phyloP scores from a whole-genome alignment of 768 basidiomycete genomes.

The Lactifluus subvellereus region DNA sequence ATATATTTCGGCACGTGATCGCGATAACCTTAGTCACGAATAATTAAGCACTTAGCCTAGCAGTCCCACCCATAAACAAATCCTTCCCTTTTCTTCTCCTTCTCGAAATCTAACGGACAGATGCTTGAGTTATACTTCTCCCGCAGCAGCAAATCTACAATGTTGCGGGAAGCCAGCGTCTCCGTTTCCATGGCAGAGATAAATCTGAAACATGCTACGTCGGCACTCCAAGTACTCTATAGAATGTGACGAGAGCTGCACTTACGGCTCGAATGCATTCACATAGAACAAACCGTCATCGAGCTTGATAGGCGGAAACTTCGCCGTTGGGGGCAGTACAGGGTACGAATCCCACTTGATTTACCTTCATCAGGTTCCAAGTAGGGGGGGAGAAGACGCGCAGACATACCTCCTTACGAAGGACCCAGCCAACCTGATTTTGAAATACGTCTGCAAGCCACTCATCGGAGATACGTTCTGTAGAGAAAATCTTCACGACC shows the following conservation, averaged over 20 bases:
- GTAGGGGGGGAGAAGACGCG: not conserved
- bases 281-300: constrained; percentile 82
- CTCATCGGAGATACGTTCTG: constrained; percentile 54
- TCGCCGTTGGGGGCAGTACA: constrained; percentile 54
- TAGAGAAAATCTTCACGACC: constrained; percentile 86
- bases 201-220: constrained; percentile 40
- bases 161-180: constrained; percentile 75
- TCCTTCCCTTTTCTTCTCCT: not conserved
- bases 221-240: not conserved
- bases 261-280: constrained; percentile 86
- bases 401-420: constrained; percentile 61
- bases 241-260: constrained; percentile 21
- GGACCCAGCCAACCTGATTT: constrained; percentile 70
- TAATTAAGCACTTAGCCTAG: constrained; percentile 4
- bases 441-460: constrained; percentile 64
- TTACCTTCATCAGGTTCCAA: constrained; percentile 7
- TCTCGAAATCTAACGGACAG: constrained; percentile 36
- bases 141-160: constrained; percentile 70
- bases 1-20: no score
- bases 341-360: constrained; percentile 78
- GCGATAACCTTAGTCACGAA: constrained; percentile 1
- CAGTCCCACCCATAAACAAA: constrained; percentile 12
- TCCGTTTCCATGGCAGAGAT: constrained; percentile 95
- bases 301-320: constrained; percentile 74
- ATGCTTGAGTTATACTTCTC: constrained; percentile 69